phyloP scores from a whole-genome alignment of 2,329 filamentous ascomycete genomes.

The Cercospora citrullina region DNA sequence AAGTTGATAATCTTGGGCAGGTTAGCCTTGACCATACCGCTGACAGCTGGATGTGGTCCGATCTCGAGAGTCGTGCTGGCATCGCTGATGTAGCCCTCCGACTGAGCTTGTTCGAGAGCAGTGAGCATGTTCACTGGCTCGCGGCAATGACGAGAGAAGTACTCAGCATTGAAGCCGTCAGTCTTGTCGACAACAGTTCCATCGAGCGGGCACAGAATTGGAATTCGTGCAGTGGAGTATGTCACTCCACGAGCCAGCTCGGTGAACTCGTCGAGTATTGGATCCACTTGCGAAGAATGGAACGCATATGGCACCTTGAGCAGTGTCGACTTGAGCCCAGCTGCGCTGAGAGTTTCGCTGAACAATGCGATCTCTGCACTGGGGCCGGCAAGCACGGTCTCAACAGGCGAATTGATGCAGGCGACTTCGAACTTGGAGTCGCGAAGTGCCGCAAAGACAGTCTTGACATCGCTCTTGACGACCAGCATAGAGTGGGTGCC shows the following conservation, averaged over 20 bases:
- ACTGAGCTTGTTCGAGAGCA: constrained; percentile 26
- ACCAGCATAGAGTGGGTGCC: constrained; percentile 34
- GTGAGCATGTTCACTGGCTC: constrained; percentile 45
- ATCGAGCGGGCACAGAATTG: constrained; percentile 36
- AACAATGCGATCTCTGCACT: constrained; percentile 19
- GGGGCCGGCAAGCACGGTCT: constrained; percentile 30
- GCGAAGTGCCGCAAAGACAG: background rate
- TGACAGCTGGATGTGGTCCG: constrained; percentile 49
- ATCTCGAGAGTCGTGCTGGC: constrained; percentile 47
- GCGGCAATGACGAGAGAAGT: constrained; percentile 34
- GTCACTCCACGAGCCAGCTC: constrained; percentile 19
- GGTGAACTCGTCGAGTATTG: constrained; percentile 31
- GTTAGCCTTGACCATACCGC: background rate
- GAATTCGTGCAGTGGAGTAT: constrained; percentile 28
- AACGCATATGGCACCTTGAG: constrained; percentile 36
- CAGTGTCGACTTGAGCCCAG: constrained; percentile 13
- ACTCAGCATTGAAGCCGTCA: constrained; percentile 26
- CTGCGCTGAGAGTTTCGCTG: constrained; percentile 13
- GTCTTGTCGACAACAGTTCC: constrained; percentile 32
- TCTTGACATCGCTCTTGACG: constrained; percentile 12
- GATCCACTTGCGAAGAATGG: constrained; percentile 37
- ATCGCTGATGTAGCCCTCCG: constrained; percentile 41
- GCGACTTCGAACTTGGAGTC: constrained; percentile 19
- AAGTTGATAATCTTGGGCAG: constrained; percentile 31
- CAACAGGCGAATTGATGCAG: constrained; percentile 31